Base-by-base conservation (phyloP, 257 asterid genomes). In the Salvia splendens region DNA sequence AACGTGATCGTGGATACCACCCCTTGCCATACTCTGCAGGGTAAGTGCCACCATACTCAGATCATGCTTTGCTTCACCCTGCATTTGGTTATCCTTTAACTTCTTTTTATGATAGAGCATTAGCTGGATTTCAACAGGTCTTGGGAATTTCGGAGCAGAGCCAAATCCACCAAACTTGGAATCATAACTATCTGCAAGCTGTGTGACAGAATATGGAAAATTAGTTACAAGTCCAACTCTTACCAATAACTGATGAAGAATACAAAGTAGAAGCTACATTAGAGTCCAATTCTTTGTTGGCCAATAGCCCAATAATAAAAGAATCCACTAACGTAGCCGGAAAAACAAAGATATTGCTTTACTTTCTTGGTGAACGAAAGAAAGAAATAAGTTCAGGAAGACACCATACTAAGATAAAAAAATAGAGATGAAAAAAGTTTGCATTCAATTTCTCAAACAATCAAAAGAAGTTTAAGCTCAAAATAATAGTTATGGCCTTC, bases 121-220 rank as follows among this genome's bases (percentile, higher is more conserved):
- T 61, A 93, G 76, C 73, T 88, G 94, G 61, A 86, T 80, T 84
- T 93, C 99, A 17, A 90, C 96, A 0, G 97, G 99, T 70, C 99
- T 83, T 2, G 99, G 99, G 66, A 93, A 93, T 76, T 93, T 93
- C n/a, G 99, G 99, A 0, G 97, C 96, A 6, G 96, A 85, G 45
- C 97, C 96, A 69, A 93, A 93, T 57, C 99, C 99, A 62, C 97
- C 99, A 65, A 77, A 84, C 75, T 81, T 77, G 4, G 95, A 56
- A 67, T 90, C 99, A 28, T 73, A 93, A 70, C 77, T 88, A 67
- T 87, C 96, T 3, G 92, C 76, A 56, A 90, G 85, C 99, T 93
- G 54, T 93, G 54, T 61, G 35, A 64, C 14, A 69, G 65, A 57
- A 32, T 32, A 50, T 3, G 33, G 55, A 58, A 63, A 57, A 12